phyloP scores from a whole-genome alignment of 257 asterid genomes.

The Gentiana straminea region DNA sequence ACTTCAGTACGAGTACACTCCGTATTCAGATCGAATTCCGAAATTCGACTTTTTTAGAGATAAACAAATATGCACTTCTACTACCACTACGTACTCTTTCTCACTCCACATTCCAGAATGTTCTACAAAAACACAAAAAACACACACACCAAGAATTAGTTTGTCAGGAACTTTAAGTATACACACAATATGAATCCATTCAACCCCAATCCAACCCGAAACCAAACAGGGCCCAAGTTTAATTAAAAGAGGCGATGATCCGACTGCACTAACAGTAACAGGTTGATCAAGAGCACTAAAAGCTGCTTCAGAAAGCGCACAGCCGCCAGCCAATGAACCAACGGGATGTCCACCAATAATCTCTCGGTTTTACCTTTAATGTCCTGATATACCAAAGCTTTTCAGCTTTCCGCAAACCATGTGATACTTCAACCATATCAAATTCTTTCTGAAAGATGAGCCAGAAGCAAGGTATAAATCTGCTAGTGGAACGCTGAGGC shows the following conservation, averaged over 20 bases:
- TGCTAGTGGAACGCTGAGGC: constrained; percentile 76
- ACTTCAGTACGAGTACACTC: constrained; percentile 77
- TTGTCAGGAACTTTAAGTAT: constrained; percentile 1
- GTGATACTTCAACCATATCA: constrained; percentile 52
- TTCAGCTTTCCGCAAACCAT: constrained; percentile 77
- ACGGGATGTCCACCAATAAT: constrained; percentile 68
- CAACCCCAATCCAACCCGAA: too few species aligned
- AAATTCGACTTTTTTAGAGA: constrained; percentile 56
- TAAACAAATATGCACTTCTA: constrained; percentile 65
- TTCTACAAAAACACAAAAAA: constrained; percentile 48
- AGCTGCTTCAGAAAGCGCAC: constrained; percentile 89
- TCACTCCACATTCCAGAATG: constrained; percentile 76
- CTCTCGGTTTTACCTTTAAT: constrained; percentile 19
- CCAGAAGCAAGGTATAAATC: constrained; percentile 74
- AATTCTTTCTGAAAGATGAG: constrained; percentile 35
- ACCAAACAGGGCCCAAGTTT: too few species aligned
- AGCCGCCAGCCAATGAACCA: constrained; percentile 90
- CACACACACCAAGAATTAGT: constrained; percentile 10
- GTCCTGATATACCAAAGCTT: constrained; percentile 35
- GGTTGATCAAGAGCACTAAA: constrained; percentile 99
- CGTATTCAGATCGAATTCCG: constrained; percentile 63
- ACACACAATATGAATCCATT: too few species aligned
- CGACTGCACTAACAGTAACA: constrained; percentile 70
- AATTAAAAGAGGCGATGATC: constrained; percentile 76
- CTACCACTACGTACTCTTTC: constrained; percentile 43